Evolutionary conservation across 345 rosid species (phyloP).

Genomic region (Aurinia saxatilis): DNA sequence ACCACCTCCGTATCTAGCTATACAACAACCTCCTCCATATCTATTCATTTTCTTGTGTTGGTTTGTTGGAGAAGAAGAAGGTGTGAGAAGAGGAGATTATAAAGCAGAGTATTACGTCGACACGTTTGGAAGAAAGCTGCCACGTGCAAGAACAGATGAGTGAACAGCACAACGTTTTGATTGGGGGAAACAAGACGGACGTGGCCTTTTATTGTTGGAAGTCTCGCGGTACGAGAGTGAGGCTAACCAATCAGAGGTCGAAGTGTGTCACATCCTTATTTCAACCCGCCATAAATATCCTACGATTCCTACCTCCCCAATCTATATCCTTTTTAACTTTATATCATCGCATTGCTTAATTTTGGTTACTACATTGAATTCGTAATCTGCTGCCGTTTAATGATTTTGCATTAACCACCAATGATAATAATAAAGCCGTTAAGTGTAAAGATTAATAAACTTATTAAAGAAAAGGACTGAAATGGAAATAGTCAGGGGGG

Average conservation of each 20-base stretch:
- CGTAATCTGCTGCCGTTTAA: too few species aligned
- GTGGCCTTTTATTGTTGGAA: constrained; percentile 10
- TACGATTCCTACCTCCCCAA: too few species aligned
- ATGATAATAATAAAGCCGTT: too few species aligned
- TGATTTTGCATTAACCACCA: too few species aligned
- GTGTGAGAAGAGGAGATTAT: background rate
- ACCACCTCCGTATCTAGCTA: constrained; percentile 44
- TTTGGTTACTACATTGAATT: too few species aligned
- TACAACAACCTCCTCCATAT: constrained; percentile 70
- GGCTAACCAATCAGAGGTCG: too few species aligned
- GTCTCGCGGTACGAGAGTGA: too few species aligned
- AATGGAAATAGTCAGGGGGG: background rate
- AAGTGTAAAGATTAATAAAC: too few species aligned
- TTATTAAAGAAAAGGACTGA: constrained; percentile 6
- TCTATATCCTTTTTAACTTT: too few species aligned
- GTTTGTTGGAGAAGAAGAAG: constrained; percentile 7
- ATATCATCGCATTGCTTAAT: too few species aligned
- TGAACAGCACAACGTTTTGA: constrained; percentile 27
- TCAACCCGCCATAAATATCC: too few species aligned
- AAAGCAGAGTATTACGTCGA: constrained; percentile 24
- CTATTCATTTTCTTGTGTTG: background rate
- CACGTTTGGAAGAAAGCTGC: constrained; percentile 37
- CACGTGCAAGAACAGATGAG: constrained; percentile 35
- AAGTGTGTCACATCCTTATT: too few species aligned
- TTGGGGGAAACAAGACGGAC: constrained; percentile 15